Base-by-base conservation (phyloP, 768 basidiomycete genomes). In the Suillus lakei region DNA sequence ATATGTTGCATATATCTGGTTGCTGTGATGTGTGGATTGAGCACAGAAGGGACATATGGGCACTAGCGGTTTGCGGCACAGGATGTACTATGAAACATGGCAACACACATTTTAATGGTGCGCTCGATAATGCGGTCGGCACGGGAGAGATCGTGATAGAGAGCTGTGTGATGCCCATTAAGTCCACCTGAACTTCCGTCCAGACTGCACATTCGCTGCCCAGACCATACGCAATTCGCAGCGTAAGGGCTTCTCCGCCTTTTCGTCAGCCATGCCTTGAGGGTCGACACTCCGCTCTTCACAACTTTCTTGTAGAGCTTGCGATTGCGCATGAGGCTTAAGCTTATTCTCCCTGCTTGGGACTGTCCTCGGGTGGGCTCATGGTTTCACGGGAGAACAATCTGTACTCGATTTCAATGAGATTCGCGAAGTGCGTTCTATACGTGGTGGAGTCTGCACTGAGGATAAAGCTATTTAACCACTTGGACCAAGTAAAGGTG, bases 251-350 rank as follows among this genome's bases (percentile, higher is more conserved):
- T 79, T 80, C 26, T 81, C 79, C 3, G 78, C 72, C 10, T 77
- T 69, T 16, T 69, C 74, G 15, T 75, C 70, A 88, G 75, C 90
- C 90, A 91, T 6, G 84, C 81, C 68, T 86, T 88, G 54, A 91
- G 72, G 67, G 81, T 85, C 53, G 84, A 81, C 7, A 84, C 77
- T 18, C 83, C 81, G 18, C 77, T 72, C 28, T 72, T 73, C 62
- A 75, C 77, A 23, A 50, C 51, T 67, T 75, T 77, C 28, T 71
- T 46, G 59, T 75, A 63, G 44, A 80, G 77, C 54, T 79, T 81
- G 70, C 81, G 78, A 53, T 77, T 81, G 69, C 81, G 84, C 65
- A 82, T 66, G 34, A 82, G 73, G 18, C 67, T 82, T 82, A n/a
- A 85, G 69, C 67, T 74, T 80, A 53, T 74, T 72, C 34, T 83